Conservation (phyloP, 441 rosid genomes). For the Sinapis alba region DNA sequence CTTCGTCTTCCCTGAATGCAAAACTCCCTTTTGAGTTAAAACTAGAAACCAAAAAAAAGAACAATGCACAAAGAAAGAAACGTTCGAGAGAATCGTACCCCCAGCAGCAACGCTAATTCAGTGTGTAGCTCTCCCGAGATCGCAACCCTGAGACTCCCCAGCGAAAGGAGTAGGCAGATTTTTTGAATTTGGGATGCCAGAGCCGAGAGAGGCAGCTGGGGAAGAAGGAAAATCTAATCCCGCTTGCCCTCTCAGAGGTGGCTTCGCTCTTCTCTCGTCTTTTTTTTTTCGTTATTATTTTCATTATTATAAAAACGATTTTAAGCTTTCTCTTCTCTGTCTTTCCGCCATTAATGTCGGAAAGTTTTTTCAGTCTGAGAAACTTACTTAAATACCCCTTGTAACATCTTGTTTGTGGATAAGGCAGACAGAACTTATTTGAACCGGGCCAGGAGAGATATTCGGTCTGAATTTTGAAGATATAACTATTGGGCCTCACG, state of each 20-base stretch:
- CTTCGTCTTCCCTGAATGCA: conserved; percentile 22
- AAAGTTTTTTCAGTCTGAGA: conserved; percentile 36
- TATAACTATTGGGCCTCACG: too few species aligned
- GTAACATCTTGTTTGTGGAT: background rate
- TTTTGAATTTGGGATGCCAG: background rate
- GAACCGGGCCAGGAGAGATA: too few species aligned
- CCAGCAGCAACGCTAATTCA: too few species aligned
- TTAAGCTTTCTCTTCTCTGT: background rate
- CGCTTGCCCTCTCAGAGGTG: conserved; percentile 25
- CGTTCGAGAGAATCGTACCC: too few species aligned
- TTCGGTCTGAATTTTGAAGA: too few species aligned
- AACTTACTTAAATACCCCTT: conserved; percentile 16
- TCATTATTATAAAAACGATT: background rate
- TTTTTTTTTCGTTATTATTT: conserved; percentile 20
- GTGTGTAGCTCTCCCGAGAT: too few species aligned
- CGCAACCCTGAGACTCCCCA: background rate
- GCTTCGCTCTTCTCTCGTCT: conserved; percentile 18
- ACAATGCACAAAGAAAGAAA: too few species aligned
- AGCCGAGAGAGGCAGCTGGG: conserved; percentile 11
- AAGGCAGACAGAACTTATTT: background rate
- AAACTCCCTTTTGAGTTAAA: background rate
- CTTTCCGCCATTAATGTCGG: conserved; percentile 45
- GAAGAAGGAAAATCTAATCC: conserved; percentile 22
- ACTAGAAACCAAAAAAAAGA: background rate
- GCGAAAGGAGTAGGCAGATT: background rate